Conservation (phyloP, 2,329 filamentous ascomycete genomes). For the Hypoxylon sp. region DNA sequence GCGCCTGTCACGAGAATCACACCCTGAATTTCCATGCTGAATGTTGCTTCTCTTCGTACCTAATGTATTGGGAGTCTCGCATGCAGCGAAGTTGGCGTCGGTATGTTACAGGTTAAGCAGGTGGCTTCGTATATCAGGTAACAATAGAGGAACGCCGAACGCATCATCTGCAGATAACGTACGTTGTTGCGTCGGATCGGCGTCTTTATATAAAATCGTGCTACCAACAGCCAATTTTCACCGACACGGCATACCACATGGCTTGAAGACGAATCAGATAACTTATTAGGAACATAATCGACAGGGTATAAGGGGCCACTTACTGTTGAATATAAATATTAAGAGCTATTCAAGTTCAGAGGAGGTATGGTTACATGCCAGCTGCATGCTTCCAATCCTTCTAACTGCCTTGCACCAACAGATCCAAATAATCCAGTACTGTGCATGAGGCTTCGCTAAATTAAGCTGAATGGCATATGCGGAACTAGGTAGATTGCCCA, state of each 20-base stretch:
- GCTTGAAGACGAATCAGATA: no score
- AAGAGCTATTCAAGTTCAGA: not conserved
- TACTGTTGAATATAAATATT: not conserved
- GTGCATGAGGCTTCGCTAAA: not conserved
- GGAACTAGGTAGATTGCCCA: not conserved
- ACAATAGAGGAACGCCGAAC: not conserved
- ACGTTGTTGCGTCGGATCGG: not conserved
- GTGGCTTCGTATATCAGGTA: not conserved
- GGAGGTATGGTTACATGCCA: no score
- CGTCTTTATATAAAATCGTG: not conserved
- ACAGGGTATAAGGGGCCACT: not conserved
- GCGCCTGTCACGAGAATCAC: conserved; percentile 8
- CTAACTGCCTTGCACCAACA: not conserved
- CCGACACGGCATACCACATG: not conserved
- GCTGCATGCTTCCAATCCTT: not conserved
- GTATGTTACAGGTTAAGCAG: not conserved
- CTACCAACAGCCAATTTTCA: not conserved
- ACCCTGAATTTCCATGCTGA: conserved; percentile 9
- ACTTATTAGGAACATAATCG: not conserved
- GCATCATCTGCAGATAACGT: not conserved
- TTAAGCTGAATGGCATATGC: not conserved
- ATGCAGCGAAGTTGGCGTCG: not conserved
- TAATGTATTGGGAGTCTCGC: not conserved
- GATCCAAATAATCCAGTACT: not conserved
- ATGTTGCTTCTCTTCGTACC: not conserved